Evolutionary conservation across 306 rosid genomes (phyloP).

Genomic region (Medicago lupulina): DNA sequence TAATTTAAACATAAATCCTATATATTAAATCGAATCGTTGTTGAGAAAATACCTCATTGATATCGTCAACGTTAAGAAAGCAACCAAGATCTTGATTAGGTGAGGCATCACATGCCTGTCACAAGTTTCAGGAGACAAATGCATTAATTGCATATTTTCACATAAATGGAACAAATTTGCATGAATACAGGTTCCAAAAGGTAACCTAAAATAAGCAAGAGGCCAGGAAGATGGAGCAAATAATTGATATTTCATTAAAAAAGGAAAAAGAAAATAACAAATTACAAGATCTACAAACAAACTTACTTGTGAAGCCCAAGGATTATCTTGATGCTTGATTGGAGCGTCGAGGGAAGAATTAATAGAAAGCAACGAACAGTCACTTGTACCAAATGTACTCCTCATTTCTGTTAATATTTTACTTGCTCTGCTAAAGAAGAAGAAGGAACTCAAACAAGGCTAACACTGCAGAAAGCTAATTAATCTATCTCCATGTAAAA

Average conservation of each 20-base stretch:
- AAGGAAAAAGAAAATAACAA: constrained; percentile 21
- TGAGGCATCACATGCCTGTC: constrained; percentile 70
- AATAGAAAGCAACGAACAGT: constrained; percentile 76
- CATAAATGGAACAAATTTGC: constrained; percentile 26
- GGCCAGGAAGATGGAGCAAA: constrained; percentile 15
- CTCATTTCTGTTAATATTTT: constrained; percentile 81
- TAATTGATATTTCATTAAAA: not conserved
- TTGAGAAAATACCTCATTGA: constrained; percentile 61
- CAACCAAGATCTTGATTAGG: constrained; percentile 65
- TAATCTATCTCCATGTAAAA: constrained; percentile 11
- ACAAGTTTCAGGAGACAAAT: constrained; percentile 48
- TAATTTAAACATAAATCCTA: constrained; percentile 39
- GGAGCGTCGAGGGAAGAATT: constrained; percentile 73
- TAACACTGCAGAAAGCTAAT: constrained; percentile 28
- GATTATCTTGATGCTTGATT: constrained; percentile 72
- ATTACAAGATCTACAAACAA: constrained; percentile 37
- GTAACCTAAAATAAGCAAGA: constrained; percentile 4
- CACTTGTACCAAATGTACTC: constrained; percentile 78
- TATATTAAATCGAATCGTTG: constrained; percentile 35
- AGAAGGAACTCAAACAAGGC: constrained; percentile 44
- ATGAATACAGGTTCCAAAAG: constrained; percentile 23
- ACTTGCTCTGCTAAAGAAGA: constrained; percentile 63
- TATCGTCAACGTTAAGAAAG: constrained; percentile 77
- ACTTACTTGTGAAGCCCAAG: constrained; percentile 83
- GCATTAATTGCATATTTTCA: constrained; percentile 46